phyloP scores from a whole-genome alignment of 345 rosid species.

The Eucalyptus polybractea region DNA sequence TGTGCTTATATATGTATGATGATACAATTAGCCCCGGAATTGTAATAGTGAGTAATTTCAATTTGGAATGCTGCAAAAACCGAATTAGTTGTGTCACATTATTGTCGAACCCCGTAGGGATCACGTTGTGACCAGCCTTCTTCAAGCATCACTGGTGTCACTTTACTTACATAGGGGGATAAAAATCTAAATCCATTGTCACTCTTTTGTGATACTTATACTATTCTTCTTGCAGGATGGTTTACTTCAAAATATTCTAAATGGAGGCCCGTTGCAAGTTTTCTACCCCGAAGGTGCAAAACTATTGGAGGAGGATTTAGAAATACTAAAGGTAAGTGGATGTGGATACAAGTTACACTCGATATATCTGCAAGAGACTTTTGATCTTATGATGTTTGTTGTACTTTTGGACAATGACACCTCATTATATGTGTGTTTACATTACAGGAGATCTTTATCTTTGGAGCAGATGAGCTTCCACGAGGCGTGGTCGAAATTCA shows the following conservation, averaged over 20 bases:
- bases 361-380: background rate
- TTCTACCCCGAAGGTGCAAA: conserved; percentile 61
- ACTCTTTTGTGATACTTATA: background rate
- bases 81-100: conserved; percentile 39
- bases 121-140: conserved; percentile 82
- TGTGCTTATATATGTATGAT: background rate
- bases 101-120: conserved; percentile 80
- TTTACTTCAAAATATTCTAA: conserved; percentile 60
- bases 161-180: background rate
- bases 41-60: background rate
- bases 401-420: background rate
- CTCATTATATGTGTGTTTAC: background rate
- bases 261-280: conserved; percentile 66
- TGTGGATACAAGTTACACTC: background rate
- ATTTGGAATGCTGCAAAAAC: conserved; percentile 42
- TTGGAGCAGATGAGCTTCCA: conserved; percentile 89
- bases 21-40: background rate
- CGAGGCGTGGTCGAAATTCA: conserved; percentile 90
- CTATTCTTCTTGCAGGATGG: conserved; percentile 48
- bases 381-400: background rate
- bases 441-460: conserved; percentile 73
- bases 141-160: conserved; percentile 77
- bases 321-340: conserved; percentile 62
- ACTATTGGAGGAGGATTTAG: conserved; percentile 74
- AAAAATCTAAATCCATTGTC: background rate